Evolutionary conservation across 495 filamentous ascomycete genomes (phyloP).

Genomic region (Lepidopterella palustris): DNA sequence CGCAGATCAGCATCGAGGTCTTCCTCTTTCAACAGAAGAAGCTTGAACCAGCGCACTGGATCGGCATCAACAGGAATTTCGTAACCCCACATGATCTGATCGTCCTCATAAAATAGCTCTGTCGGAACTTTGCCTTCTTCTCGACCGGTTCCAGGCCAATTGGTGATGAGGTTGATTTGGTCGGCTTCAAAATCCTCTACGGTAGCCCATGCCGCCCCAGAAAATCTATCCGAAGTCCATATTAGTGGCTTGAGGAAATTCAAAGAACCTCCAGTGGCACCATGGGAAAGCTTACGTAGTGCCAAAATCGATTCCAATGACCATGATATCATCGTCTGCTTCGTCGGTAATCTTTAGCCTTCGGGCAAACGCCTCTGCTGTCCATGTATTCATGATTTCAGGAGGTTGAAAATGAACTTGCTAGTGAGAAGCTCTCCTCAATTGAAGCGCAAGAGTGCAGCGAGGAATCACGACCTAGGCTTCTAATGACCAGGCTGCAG

Average conservation of each 20-base stretch:
- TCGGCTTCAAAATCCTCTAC: background rate
- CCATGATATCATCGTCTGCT: too few relatives aligned
- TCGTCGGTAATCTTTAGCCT: too few relatives aligned
- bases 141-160: background rate
- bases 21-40: conserved; percentile 7
- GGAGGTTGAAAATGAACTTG: too few relatives aligned
- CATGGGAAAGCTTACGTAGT: conserved; percentile 14
- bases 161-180: conserved; percentile 15
- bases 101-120: conserved; percentile 6
- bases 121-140: conserved; percentile 8
- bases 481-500: too few relatives aligned
- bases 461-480: too few relatives aligned
- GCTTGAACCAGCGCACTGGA: conserved; percentile 16
- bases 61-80: conserved; percentile 4
- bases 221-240: conserved; percentile 4
- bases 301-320: conserved; percentile 25
- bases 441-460: too few relatives aligned
- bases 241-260: background rate
- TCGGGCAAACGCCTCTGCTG: too few relatives aligned
- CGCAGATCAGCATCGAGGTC: conserved; percentile 1
- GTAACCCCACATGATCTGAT: conserved; percentile 8
- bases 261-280: background rate
- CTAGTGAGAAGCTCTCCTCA: too few relatives aligned
- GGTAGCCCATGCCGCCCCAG: conserved; percentile 15
- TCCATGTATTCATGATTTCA: too few relatives aligned